Percentiles rank a stretch among this genome's conserved stretches.
These are phyloP conservation scores for Zoysia matrella DNA, from an alignment of 202 grass and related monocot genomes.

Conservation along the genomic window DNA sequence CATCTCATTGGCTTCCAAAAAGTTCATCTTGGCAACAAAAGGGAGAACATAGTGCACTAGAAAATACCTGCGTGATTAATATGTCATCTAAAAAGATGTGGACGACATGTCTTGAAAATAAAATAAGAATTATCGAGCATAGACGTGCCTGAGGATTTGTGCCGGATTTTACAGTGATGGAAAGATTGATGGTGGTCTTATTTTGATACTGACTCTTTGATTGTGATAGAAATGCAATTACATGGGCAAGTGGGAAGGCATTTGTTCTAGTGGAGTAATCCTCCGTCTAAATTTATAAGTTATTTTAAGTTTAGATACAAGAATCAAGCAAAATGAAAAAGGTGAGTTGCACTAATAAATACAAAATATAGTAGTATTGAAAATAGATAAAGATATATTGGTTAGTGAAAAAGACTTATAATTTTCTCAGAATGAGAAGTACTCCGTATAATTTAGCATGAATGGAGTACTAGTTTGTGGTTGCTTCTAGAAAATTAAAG, in stretches of 20 bases:
- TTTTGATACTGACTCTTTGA: background rate
- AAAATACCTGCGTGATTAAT: background rate
- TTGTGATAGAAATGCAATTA: background rate
- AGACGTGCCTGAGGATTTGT: background rate
- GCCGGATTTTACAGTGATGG: background rate
- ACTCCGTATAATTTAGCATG: too few species aligned
- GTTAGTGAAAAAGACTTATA: too few species aligned
- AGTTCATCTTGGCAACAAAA: conserved; percentile 13
- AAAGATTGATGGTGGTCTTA: background rate
- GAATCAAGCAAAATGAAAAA: too few species aligned
- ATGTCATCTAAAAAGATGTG: too few species aligned
- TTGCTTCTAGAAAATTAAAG: background rate
- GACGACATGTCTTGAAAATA: too few species aligned
- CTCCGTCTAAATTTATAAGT: too few species aligned
- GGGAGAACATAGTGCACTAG: background rate
- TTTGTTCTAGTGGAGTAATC: background rate
- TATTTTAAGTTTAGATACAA: too few species aligned
- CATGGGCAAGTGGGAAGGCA: background rate
- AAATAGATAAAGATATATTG: too few species aligned
- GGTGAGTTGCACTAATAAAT: background rate
- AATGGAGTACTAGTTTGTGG: background rate
- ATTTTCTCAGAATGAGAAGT: too few species aligned
- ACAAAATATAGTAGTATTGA: too few species aligned
- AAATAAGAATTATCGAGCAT: too few species aligned
- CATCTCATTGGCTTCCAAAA: conserved; percentile 28